Conservation (phyloP, 129 eudicot genomes). For the Chrysanthemum makinoi region DNA sequence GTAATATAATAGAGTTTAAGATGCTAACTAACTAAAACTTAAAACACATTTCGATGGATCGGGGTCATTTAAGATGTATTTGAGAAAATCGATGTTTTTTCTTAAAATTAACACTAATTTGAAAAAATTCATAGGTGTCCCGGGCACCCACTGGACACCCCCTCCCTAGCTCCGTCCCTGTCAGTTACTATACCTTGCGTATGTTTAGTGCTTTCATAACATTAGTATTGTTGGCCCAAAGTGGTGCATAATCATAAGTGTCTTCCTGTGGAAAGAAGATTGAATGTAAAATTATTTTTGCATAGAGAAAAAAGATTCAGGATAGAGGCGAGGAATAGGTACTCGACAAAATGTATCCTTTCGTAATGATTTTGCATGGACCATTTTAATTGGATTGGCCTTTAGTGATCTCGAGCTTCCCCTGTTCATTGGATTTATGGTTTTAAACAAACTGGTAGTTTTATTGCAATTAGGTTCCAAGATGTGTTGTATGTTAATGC, state of each 20-base stretch:
- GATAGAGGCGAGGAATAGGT: not conserved
- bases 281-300: too few species aligned
- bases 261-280: slow-evolving; percentile 3
- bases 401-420: not conserved
- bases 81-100: too few species aligned
- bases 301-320: not conserved
- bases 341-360: slow-evolving; percentile 18
- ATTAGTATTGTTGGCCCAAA: slow-evolving; percentile 26
- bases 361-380: not conserved
- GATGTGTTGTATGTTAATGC: slow-evolving; percentile 25
- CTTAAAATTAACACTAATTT: too few species aligned
- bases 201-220: slow-evolving; percentile 25
- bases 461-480: slow-evolving; percentile 29
- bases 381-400: not conserved
- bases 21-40: too few species aligned
- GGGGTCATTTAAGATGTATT: too few species aligned
- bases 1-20: too few species aligned
- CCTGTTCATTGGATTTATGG: slow-evolving; percentile 1
- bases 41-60: too few species aligned
- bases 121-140: too few species aligned
- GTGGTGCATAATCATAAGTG: slow-evolving; percentile 12
- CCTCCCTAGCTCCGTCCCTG: too few species aligned
- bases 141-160: too few species aligned
- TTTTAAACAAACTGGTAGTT: slow-evolving; percentile 8
- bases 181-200: slow-evolving; percentile 14